Base-by-base conservation (phyloP, 2,329 filamentous ascomycete genomes). In the Rhynchosporium agropyri region DNA sequence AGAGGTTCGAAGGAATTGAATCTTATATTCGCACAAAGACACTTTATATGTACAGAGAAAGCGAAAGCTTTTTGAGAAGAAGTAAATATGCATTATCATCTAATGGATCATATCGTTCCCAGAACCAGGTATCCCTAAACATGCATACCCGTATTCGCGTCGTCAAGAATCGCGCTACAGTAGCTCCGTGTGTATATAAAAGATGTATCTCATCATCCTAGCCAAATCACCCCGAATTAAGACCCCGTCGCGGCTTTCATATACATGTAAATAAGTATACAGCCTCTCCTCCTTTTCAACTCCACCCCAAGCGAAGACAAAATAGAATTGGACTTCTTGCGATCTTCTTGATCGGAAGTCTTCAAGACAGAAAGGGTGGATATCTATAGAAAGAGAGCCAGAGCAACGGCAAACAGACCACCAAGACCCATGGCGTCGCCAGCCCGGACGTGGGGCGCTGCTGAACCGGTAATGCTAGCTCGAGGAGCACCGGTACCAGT, bases 361-460 rank as follows among this genome's bases (percentile, higher is more conserved):
- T 8, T 15, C 20, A 26, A 46, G 43, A 46, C n/a, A 46, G 40
- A 43, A n/a, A 12, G 26, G 7, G 26, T 15, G 9, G 43, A 38
- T 53, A 53, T 60, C 42, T 67, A 68, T n/a, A 67, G 7, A 45
- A 68, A 63, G 13, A 68, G 38, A 61, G 63, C 65, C 38, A 68
- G 43, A 57, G 51, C 65, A 40, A 67, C 38, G 26, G 61, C 67
- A 33, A 68, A 57, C 29, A 67, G 33, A 58, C 61, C 61, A 50
- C 55, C 64, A 29, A 68, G 51, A 20, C 59, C 59, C 50, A 57
- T 46, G 8, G 56, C 56, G 36, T 58, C 29, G 31, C 51, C 53
- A 20, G 59, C 51, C 45, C 33, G 29, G 54, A 64, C 51, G 29
- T 55, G 20, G 20, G 56, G 45, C 6, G 59, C 51, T 6, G 60